Base-by-base conservation (phyloP, 208 protist species). In the Crithidia sp. region DNA sequence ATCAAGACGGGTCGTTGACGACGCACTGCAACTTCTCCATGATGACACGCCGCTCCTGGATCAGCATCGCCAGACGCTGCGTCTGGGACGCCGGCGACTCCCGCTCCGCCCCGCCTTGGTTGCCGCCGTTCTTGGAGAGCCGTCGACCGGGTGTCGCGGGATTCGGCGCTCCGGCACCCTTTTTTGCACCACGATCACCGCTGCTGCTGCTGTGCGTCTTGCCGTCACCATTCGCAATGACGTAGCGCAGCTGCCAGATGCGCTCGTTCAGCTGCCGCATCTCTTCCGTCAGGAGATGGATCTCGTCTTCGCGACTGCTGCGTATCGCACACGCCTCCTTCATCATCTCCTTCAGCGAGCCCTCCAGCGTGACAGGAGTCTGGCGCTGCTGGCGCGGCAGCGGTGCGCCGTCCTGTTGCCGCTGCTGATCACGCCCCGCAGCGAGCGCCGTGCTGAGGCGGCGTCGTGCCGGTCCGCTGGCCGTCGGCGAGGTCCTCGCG, bases 191-290 rank as follows among this genome's bases (percentile, higher is more conserved):
- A 36, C 16, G 19, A 5, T 16, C 37, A 4, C 39, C 44, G 2
- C 44, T 13, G 17, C 16, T 4, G 7, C 67, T 52, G 55, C 43
- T 49, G 9, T 40, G 40, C 19, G 19, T 12, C 47, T 19, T 36
- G 28, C 28, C 28, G 28, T 40, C 44, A 4, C 36, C 47, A 7
- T 9, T 64, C 0, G 75, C 57, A 19, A 41, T 43, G 3, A 90
- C 39, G 76, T 56, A 95, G 55, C 77, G 79, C 47, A 90, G 64
- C 70, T 95, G 90, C 90, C 90, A 93, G 60, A 95, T 92, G 50
- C 81, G 82, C 80, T 95, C 87, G 56, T 95, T 95, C 47, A 95
- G 77, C 53, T 71, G 50, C 12, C 87, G 73, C 71, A 95, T 58
- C 58, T 91, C 82, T 67, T 95, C 90, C 19, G 90, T 95, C 36